Evolutionary conservation across 805 yeast species (phyloP).

Genomic region (Wickerhamomyces ciferrii): DNA sequence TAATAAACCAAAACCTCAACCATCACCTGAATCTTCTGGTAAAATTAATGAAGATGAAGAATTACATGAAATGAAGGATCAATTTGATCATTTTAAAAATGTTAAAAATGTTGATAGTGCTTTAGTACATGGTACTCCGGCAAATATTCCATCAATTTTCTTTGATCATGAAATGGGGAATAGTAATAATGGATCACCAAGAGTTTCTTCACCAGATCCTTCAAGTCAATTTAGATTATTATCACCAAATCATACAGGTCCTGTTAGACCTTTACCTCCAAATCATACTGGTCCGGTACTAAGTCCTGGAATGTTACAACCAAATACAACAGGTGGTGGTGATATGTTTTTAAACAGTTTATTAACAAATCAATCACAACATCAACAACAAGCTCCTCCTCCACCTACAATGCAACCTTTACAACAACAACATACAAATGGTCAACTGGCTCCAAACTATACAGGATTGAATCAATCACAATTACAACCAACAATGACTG

Average conservation of each 20-base stretch:
- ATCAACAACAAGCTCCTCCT: background rate
- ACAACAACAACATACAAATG: conserved; percentile 2
- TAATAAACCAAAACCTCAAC: conserved; percentile 26
- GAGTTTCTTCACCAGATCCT: conserved; percentile 20
- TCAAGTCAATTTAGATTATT: conserved; percentile 14
- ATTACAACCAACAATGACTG: conserved; percentile 33
- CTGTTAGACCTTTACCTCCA: conserved; percentile 10
- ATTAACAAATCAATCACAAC: background rate
- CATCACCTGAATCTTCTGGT: conserved; percentile 26
- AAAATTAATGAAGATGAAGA: conserved; percentile 64
- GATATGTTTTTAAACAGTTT: background rate
- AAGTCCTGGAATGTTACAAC: background rate
- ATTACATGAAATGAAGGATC: conserved; percentile 68
- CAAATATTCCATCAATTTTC: conserved; percentile 39
- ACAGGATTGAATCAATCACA: conserved; percentile 13
- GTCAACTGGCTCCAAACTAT: conserved; percentile 11
- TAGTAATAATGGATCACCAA: background rate
- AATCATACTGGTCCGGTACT: conserved; percentile 8
- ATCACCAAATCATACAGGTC: conserved; percentile 13
- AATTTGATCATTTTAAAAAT: conserved; percentile 68
- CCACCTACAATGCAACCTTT: conserved; percentile 22
- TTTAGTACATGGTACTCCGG: conserved; percentile 63
- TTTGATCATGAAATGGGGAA: conserved; percentile 18
- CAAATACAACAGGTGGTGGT: conserved; percentile 1
- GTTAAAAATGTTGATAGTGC: conserved; percentile 73